Conservation (phyloP, 1,139 yeast genomes). For the Pichia sp. region DNA sequence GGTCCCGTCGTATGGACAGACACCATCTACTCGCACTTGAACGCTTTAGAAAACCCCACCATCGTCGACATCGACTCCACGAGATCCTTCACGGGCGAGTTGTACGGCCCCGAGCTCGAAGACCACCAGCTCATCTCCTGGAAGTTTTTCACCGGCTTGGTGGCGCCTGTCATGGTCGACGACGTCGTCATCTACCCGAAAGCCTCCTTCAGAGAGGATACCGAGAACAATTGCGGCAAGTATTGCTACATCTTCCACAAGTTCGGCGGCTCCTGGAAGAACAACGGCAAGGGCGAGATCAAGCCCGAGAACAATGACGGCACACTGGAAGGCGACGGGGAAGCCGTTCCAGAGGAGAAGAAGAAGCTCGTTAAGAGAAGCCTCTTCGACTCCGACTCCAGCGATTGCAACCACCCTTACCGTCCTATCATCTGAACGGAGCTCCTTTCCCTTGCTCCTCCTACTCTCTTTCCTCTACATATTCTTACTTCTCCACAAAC, state of each 20-base stretch:
- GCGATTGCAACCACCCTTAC: constrained; percentile 1
- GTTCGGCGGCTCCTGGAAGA: constrained; percentile 34
- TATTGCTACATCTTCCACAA: constrained; percentile 32
- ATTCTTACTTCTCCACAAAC: neutral
- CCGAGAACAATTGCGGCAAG: constrained; percentile 32
- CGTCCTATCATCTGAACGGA: neutral
- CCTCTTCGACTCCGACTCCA: constrained; percentile 14
- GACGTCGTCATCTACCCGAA: constrained; percentile 82
- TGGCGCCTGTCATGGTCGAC: constrained; percentile 64
- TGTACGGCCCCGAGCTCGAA: constrained; percentile 30
- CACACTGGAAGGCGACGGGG: neutral
- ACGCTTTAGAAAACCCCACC: constrained; percentile 31
- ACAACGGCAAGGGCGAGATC: constrained; percentile 33
- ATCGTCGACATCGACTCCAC: constrained; percentile 31
- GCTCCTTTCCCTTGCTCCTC: neutral
- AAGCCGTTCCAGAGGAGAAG: neutral
- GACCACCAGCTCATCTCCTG: constrained; percentile 36
- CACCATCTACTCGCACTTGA: constrained; percentile 46
- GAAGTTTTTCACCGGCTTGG: constrained; percentile 72
- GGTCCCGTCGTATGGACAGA: constrained; percentile 62
- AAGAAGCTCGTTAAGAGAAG: constrained; percentile 4
- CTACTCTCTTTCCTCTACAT: neutral
- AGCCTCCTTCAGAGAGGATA: constrained; percentile 32
- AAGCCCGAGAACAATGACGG: constrained; percentile 31
- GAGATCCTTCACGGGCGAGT: constrained; percentile 31